Base-by-base conservation (phyloP, 495 filamentous ascomycete species). In the Lasiosphaeria hispida region DNA sequence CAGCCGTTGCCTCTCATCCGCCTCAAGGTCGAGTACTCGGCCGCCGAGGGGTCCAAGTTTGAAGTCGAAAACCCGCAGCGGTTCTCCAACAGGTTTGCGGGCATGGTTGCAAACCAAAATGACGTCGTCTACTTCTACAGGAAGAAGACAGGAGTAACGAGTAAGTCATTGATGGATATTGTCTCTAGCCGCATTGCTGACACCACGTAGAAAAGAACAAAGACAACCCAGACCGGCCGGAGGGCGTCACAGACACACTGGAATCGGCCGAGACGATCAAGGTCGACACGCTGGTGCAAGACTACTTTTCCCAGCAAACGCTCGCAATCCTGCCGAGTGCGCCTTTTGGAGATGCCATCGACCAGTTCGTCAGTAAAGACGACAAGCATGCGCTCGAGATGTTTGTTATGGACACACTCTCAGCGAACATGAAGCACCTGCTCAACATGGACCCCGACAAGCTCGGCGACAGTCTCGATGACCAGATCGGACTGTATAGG, bases 21-120 rank as follows among this genome's bases (percentile, higher is more conserved):
- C 44, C 80, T 99, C 8, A 87, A 91, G 39, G 93, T 99, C 7
- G 94, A 99, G 63, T 94, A 88, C 58, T 86, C 92, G 0, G 86
- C 93, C 1, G 89, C 90, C 0, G 91, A 97, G 34, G 90, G 91
- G 19, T 88, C 90, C 39, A 82, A 84, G 42, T 99, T 88, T 63
- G 91, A 97, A 56, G 88, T 86, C 55, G 95, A 97, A 66, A 99
- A 99, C 58, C 94, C 94, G 13, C 94, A 97, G 65, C 85, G 94
- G 4, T 97, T 97, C 63, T 97, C 95, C 0, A 96, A 96, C 70
- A 85, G 92, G 4, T 99, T 99, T 62, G 80, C 87, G 1, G 87
- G 85, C 7, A 91, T 87, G 64, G 94, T 97, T 0, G 94, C 94
- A 9, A 99, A 99, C 63, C 84, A 88, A 1, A 94, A 89, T 62